Conservation (phyloP, 805 yeast species). For the Ogataea nakhonphanomensis region DNA sequence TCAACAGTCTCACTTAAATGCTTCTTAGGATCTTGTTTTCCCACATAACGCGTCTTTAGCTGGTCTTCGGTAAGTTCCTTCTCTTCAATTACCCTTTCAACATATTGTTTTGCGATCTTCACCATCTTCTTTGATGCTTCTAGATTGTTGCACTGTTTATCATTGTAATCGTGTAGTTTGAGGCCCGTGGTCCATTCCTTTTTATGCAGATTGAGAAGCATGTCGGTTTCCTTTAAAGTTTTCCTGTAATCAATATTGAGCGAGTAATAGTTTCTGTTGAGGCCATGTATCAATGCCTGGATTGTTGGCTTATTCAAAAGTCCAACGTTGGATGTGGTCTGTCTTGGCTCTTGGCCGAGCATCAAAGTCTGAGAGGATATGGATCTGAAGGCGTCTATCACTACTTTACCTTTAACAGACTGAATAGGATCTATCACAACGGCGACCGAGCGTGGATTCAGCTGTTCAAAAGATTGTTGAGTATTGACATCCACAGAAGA, state of each 20-base stretch:
- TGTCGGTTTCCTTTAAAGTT: conserved; percentile 86
- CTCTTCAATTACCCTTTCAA: conserved; percentile 88
- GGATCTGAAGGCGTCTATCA: conserved; percentile 95
- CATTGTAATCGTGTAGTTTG: conserved; percentile 69
- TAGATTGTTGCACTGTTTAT: conserved; percentile 71
- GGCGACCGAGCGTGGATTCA: conserved; percentile 94
- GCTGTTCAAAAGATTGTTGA: conserved; percentile 95
- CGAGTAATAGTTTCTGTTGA: conserved; percentile 95
- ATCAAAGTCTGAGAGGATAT: conserved; percentile 83
- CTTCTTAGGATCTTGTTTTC: conserved; percentile 98
- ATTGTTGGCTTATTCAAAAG: conserved; percentile 93
- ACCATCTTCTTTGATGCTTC: conserved; percentile 77
- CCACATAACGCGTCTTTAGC: conserved; percentile 92
- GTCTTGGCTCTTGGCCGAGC: conserved; percentile 98
- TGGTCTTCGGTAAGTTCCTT: conserved; percentile 84
- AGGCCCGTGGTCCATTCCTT: conserved; percentile 95
- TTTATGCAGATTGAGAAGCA: conserved; percentile 92
- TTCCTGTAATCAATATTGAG: conserved; percentile 92
- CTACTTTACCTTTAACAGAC: conserved; percentile 97
- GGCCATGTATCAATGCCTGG: conserved; percentile 94
- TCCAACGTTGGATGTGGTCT: conserved; percentile 93
- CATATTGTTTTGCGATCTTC: conserved; percentile 84
- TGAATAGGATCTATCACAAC: conserved; percentile 98
- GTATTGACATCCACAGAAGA: conserved; percentile 97
- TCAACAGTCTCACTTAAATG: conserved; percentile 90